These are phyloP conservation scores for Dillenia turbinata DNA, from an alignment of 164 flowering plant species.

Conservation along the genomic window DNA sequence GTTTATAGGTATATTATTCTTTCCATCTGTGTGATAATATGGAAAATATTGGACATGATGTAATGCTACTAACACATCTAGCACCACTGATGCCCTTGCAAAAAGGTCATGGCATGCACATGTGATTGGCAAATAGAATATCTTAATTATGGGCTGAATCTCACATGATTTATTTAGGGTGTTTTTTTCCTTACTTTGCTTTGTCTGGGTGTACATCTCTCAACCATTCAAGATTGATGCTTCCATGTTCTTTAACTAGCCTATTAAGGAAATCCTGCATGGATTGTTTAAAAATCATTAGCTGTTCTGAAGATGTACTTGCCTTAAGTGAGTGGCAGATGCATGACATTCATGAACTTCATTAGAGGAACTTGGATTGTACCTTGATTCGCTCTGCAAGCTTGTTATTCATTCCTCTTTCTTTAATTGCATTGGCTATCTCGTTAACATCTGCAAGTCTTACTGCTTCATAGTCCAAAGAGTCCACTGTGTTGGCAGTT, in stretches of 20 bases:
- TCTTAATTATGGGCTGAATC: too few species aligned
- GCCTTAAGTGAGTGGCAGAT: constrained; percentile 1
- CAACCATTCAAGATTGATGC: constrained; percentile 94
- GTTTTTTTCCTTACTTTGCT: constrained; percentile 71
- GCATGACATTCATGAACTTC: too few species aligned
- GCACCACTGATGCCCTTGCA: too few species aligned
- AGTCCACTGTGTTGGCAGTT: constrained; percentile 41
- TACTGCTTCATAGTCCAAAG: constrained; percentile 74
- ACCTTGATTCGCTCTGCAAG: constrained; percentile 79
- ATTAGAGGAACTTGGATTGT: neutral
- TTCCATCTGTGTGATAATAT: too few species aligned
- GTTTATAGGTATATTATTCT: too few species aligned
- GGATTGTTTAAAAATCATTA: constrained; percentile 10
- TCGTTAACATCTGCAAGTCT: constrained; percentile 44
- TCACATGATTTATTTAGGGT: too few species aligned
- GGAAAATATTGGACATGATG: too few species aligned
- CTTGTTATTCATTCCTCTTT: constrained; percentile 60
- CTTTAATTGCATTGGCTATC: constrained; percentile 52
- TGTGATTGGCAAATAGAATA: too few species aligned
- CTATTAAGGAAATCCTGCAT: constrained; percentile 87
- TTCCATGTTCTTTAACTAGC: constrained; percentile 75
- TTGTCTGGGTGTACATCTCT: constrained; percentile 91
- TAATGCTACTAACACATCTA: too few species aligned
- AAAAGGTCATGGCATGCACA: too few species aligned
- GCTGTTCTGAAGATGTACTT: neutral